phyloP scores from a whole-genome alignment of 345 rosid genomes.

The Hirschfeldia incana region DNA sequence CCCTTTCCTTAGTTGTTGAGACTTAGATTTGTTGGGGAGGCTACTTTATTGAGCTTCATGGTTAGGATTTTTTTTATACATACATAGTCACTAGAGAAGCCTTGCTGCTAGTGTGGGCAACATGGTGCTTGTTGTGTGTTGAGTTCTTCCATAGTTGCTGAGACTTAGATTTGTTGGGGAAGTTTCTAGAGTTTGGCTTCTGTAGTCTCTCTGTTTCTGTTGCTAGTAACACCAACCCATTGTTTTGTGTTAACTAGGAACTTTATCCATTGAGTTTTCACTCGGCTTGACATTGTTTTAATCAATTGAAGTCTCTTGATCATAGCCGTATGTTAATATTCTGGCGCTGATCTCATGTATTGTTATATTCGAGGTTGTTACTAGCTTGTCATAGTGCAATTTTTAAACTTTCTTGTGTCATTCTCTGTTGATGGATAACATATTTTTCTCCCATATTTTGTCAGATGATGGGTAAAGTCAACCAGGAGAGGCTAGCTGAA shows the following conservation, averaged over 20 bases:
- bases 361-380: not conserved
- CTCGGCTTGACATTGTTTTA: slow-evolving; percentile 11
- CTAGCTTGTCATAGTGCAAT: not conserved
- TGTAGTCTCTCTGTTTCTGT: not conserved
- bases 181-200: not conserved
- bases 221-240: not conserved
- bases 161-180: not conserved
- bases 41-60: no score
- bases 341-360: no score
- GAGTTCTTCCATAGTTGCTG: not conserved
- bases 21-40: not conserved
- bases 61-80: no score
- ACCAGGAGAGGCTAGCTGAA: slow-evolving; percentile 83
- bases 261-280: slow-evolving; percentile 6
- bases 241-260: slow-evolving; percentile 8
- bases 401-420: not conserved
- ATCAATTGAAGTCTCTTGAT: not conserved
- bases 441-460: not conserved
- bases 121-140: no score
- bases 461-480: slow-evolving; percentile 93
- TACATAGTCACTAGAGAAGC: no score
- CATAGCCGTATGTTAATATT: not conserved
- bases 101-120: no score
- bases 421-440: slow-evolving; percentile 18
- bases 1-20: not conserved